Base-by-base conservation (phyloP, 495 filamentous ascomycete genomes). In the Hypoxylon perforatum region DNA sequence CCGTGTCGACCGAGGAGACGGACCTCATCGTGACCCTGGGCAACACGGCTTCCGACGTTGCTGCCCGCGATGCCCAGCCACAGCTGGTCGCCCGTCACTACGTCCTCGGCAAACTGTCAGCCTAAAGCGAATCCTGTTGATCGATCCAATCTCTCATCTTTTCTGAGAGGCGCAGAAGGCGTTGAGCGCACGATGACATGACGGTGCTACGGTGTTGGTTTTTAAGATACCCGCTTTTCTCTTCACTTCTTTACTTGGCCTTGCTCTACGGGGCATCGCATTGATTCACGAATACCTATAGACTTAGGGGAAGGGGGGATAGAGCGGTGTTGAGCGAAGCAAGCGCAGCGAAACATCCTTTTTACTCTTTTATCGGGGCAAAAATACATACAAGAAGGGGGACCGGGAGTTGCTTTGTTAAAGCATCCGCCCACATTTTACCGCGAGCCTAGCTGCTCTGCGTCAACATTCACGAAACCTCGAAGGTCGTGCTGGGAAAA, bases 21-120 rank as follows among this genome's bases (percentile, higher is more conserved):
- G 73, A 82, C 51, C 69, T 82, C 36, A 59, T 76, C 53, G 74
- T 72, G 61, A 81, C 79, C 55, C 73, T 83, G 4, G 79, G 80
- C 64, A 71, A 52, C 45, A 44, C 67, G 22, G 54, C 63, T 57
- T 64, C 35, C 39, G 67, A 65, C 41, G 28, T 51, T 10, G 50
- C 49, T n/a, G 47, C 66, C 41, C 69, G 66, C 18, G 69, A 74
- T 15, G 53, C 47, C 21, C 55, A 61, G 55, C 33, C 56, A 9
- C 41, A 41, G 51, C 55, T 65, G 21, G 70, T 76, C 22, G 33
- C 61, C 28, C 74, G 69, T 52, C 53, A 69, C 59, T 73, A 64
- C 58, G 74, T 73, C 61, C 65, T 76, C 33, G 74, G 74, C 64
- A 69, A 74, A 47, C 57, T 71, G 36, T 69, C 66, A 4, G 54